phyloP scores from a whole-genome alignment of 179 eudicot species.

The Sideroxylon spinosum region DNA sequence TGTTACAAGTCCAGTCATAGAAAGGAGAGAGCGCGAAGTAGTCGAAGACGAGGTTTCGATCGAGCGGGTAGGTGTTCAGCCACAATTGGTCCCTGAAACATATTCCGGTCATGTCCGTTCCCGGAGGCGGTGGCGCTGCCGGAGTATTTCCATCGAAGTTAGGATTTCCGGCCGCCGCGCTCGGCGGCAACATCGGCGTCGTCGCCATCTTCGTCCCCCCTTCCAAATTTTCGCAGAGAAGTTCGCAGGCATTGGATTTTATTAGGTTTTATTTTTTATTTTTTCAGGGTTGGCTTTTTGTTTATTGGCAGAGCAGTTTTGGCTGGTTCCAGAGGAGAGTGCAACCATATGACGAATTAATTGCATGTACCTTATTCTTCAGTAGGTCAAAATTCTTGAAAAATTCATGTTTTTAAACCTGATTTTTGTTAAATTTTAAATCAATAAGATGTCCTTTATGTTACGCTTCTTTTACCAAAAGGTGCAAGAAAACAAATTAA shows the following conservation, averaged over 20 bases:
- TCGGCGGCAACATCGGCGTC: conserved; percentile 61
- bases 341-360: too few species aligned
- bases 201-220: conserved; percentile 45
- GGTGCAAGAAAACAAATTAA: too few species aligned
- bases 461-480: too few species aligned
- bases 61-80: conserved; percentile 77
- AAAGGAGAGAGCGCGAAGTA: conserved; percentile 89
- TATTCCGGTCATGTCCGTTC: conserved; percentile 93
- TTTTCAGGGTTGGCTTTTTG: too few species aligned
- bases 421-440: too few species aligned
- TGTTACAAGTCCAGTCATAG: conserved; percentile 75
- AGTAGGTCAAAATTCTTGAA: too few species aligned
- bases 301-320: too few species aligned
- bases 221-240: neutral
- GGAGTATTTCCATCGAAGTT: conserved; percentile 46
- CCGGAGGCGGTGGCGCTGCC: conserved; percentile 58
- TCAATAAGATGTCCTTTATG: too few species aligned
- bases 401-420: too few species aligned
- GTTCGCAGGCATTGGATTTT: neutral
- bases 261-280: too few species aligned
- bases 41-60: conserved; percentile 81
- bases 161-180: conserved; percentile 38
- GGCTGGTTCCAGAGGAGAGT: too few species aligned
- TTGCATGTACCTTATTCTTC: too few species aligned
- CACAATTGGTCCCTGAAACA: conserved; percentile 91